Base-by-base conservation (phyloP, 2,329 filamentous ascomycete species). In the Epicoccum nigrum region DNA sequence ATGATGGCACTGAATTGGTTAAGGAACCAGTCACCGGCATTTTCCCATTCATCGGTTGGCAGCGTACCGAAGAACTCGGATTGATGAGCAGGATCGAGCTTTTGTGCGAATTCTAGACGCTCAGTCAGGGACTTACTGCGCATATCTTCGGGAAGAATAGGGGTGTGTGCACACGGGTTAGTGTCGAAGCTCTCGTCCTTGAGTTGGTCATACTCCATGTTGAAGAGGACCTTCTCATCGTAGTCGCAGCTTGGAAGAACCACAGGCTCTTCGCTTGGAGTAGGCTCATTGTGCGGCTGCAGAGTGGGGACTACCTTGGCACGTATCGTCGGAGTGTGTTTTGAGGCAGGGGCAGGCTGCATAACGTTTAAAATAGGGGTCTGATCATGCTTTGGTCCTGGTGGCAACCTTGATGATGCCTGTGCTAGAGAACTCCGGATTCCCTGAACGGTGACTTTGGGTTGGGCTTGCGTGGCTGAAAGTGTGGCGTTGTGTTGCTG, bases 1-100 rank as follows among this genome's bases (percentile, higher is more conserved):
- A 86, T 65, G 32, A 85, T 70, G 4, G 74, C 69, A 39, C 73
- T 73, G 60, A 86, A 85, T 41, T 77, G 76, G 1, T 80, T 78
- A 1, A 86, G 74, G 37, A 87, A 79, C 77, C 83, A 82, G 50
- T 85, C 81, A 2, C 84, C 84, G 17, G 83, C 81, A 37, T 84
- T 78, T 68, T 86, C 84, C 82, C 84, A 86, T 55, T 86, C 77
- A 3, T 75, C 68, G 13, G 85, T 76, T 1, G 74, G 70, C 32
- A 86, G 73, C 8, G 75, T 77, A 1, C 73, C 69, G 55, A 87
- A 79, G 65, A 85, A 83, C 0, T 69, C 58, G 3, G 67, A 65
- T 53, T 83, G 80, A 3, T 78, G 71, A 20, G 69, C 42, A 1
- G 54, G 25, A 21, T 56, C 53, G 7, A 71, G 54, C 4, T 61